phyloP scores from a whole-genome alignment of 352 stramenopile genomes.

The Pythium pyrilobum region DNA sequence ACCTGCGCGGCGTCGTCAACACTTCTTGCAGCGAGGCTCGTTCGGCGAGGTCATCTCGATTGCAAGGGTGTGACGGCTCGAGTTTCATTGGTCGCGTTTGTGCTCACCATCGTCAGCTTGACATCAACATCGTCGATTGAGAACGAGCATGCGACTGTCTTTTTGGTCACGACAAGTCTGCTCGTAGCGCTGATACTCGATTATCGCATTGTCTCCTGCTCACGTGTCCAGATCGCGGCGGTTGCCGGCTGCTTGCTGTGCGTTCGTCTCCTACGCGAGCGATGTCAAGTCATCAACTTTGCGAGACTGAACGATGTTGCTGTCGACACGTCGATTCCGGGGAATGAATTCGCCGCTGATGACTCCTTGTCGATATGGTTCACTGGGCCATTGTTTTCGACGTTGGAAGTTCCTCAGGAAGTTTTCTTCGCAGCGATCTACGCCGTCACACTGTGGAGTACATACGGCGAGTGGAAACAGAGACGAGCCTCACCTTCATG shows the following conservation, averaged over 20 bases:
- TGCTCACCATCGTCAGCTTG: conserved; percentile 55
- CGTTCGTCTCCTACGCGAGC: conserved; percentile 57
- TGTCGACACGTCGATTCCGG: conserved; percentile 35
- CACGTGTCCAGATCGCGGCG: conserved; percentile 7
- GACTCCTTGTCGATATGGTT: conserved; percentile 80
- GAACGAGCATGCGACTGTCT: conserved; percentile 83
- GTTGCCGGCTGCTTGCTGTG: conserved; percentile 31
- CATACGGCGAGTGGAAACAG: background rate
- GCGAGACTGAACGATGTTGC: conserved; percentile 57
- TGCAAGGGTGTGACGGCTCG: background rate
- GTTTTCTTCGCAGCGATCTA: conserved; percentile 34
- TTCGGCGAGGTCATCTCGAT: background rate
- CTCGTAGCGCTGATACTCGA: conserved; percentile 25
- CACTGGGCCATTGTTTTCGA: conserved; percentile 44
- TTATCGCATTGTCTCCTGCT: too few species aligned
- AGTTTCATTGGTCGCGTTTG: conserved; percentile 4
- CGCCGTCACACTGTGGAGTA: conserved; percentile 28
- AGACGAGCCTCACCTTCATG: conserved; percentile 1
- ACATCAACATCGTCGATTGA: conserved; percentile 85
- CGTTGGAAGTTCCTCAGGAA: conserved; percentile 17
- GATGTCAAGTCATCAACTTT: conserved; percentile 89
- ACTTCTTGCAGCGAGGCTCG: background rate
- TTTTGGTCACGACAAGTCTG: conserved; percentile 64
- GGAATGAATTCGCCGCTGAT: conserved; percentile 72
- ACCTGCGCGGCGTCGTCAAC: conserved; percentile 15